Conservation (phyloP, 441 rosid species). For the Jatropha podagrica region DNA sequence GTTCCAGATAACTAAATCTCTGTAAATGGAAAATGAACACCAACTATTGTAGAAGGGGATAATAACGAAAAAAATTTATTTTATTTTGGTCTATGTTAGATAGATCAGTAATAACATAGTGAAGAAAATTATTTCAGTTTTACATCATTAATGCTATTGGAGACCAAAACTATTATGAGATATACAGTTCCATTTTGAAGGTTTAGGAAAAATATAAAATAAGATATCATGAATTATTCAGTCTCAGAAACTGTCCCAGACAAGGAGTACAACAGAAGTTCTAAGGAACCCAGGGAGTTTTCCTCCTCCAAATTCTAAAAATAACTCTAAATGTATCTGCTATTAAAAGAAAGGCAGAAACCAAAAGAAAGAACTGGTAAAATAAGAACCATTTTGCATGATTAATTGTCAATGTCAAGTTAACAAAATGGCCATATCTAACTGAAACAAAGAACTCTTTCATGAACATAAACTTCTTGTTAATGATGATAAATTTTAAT, state of each 20-base stretch:
- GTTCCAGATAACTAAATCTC: constrained; percentile 79
- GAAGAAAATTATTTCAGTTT: neutral
- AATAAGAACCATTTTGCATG: neutral
- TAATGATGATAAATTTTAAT: neutral
- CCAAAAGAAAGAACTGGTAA: too few species aligned
- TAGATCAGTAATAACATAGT: neutral
- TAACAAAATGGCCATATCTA: neutral
- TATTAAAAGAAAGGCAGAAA: neutral
- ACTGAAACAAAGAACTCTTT: neutral
- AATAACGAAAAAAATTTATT: neutral
- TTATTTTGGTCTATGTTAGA: neutral
- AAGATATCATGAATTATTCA: neutral
- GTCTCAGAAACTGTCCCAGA: neutral
- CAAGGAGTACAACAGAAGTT: neutral
- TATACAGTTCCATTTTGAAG: neutral
- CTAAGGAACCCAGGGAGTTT: neutral
- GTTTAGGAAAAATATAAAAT: neutral
- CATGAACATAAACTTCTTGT: neutral
- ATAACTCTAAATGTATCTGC: neutral
- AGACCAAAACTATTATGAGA: neutral
- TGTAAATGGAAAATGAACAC: constrained; percentile 31
- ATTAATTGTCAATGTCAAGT: neutral
- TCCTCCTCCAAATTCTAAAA: neutral
- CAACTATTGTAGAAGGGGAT: neutral
- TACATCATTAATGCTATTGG: neutral